A percentile compares a stretch with the other conserved stretches of the same genome.
These are phyloP conservation scores for Podospora bellae-mahoneyi DNA, from an alignment of 495 filamentous ascomycete genomes.

Conservation along the genomic window DNA sequence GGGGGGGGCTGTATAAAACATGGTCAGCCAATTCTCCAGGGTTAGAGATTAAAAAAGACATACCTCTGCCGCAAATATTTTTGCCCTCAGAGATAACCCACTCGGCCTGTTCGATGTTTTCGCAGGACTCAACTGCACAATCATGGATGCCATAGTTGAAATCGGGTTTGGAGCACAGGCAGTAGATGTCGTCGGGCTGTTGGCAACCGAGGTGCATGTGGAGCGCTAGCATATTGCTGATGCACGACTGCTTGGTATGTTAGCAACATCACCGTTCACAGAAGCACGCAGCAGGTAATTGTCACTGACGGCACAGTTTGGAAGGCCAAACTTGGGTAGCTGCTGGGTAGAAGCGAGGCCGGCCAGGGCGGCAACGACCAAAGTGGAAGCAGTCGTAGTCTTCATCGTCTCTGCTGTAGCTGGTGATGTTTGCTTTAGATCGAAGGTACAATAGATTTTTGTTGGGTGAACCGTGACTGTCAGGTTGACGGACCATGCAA, in stretches of 20 bases:
- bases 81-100: conserved; percentile 2
- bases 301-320: conserved; percentile 15
- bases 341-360: neutral
- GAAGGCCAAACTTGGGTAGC: neutral
- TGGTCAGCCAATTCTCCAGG: neutral
- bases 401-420: neutral
- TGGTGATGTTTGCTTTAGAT: neutral
- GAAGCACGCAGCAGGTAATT: no score
- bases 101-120: conserved; percentile 6
- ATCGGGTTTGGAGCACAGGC: conserved; percentile 20
- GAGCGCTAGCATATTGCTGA: conserved; percentile 22
- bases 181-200: conserved; percentile 9
- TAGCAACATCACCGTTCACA: neutral
- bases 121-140: conserved; percentile 18
- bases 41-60: neutral
- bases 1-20: neutral
- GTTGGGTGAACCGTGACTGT: neutral
- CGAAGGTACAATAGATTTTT: neutral
- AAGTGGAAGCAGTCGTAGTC: neutral
- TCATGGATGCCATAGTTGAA: conserved; percentile 23
- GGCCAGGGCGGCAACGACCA: neutral
- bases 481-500: neutral
- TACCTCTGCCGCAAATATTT: conserved; percentile 13
- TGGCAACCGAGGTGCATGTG: conserved; percentile 18
- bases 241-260: conserved; percentile 15